Percentiles rank a stretch among this genome's conserved stretches.
Evolutionary conservation across 768 basidiomycete genomes (phyloP).

Genomic region (Clathrus columnatus): DNA sequence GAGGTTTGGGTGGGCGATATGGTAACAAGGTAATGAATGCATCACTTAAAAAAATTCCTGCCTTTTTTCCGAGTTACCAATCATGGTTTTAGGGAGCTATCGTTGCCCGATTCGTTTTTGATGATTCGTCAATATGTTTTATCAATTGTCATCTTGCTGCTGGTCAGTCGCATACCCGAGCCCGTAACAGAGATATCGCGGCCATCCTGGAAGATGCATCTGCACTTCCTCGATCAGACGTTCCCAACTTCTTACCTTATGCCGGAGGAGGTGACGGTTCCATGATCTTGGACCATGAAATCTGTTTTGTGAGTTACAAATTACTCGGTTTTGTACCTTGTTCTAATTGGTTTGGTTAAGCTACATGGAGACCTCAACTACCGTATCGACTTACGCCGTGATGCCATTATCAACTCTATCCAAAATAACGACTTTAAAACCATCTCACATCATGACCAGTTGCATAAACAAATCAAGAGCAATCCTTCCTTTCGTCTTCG

Average conservation of each 20-base stretch:
- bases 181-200: slow-evolving; percentile 81
- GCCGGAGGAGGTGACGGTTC: slow-evolving; percentile 89
- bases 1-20: slow-evolving; percentile 87
- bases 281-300: slow-evolving; percentile 90
- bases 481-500: slow-evolving; percentile 87
- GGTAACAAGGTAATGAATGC: slow-evolving; percentile 98
- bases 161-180: slow-evolving; percentile 73
- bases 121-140: slow-evolving; percentile 89
- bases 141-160: slow-evolving; percentile 98
- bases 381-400: slow-evolving; percentile 88
- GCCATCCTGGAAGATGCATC: slow-evolving; percentile 78
- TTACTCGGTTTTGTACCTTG: not conserved
- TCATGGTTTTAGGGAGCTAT: slow-evolving; percentile 86
- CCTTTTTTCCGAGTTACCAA: not conserved
- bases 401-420: slow-evolving; percentile 65
- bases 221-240: slow-evolving; percentile 44
- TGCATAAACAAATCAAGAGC: slow-evolving; percentile 77
- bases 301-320: slow-evolving; percentile 63
- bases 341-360: slow-evolving; percentile 28
- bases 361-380: slow-evolving; percentile 95
- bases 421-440: slow-evolving; percentile 53
- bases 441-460: slow-evolving; percentile 76
- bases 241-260: slow-evolving; percentile 55
- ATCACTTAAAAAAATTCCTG: no score
- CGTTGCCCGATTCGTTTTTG: slow-evolving; percentile 79